These are phyloP conservation scores for Beauveria rudraprayagi DNA, from an alignment of 2,329 filamentous ascomycete species.

Conservation along the genomic window DNA sequence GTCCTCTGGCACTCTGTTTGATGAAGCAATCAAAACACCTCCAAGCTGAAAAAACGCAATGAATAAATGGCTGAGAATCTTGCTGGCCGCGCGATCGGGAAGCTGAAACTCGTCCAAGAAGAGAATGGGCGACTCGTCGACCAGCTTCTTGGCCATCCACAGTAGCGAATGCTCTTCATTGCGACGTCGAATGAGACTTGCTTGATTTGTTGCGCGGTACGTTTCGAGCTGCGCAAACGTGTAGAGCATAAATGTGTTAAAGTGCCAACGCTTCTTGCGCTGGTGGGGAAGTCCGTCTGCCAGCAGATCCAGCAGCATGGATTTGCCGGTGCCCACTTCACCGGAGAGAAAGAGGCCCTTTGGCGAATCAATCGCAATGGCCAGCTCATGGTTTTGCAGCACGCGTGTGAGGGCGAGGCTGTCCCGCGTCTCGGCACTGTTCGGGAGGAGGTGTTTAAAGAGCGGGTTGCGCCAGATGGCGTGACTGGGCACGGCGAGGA, in stretches of 20 bases:
- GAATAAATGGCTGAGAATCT: conserved; percentile 71
- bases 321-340: conserved; percentile 76
- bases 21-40: conserved; percentile 71
- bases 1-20: conserved; percentile 78
- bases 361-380: conserved; percentile 63
- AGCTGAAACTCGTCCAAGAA: conserved; percentile 82
- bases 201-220: conserved; percentile 37
- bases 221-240: conserved; percentile 64
- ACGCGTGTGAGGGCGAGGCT: conserved; percentile 58
- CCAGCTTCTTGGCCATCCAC: conserved; percentile 67
- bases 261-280: conserved; percentile 71
- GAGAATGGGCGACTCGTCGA: conserved; percentile 65
- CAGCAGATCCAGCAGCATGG: conserved; percentile 78
- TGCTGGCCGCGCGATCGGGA: conserved; percentile 68
- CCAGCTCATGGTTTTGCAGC: conserved; percentile 63
- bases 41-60: conserved; percentile 76
- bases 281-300: conserved; percentile 66
- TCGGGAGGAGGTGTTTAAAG: conserved; percentile 51
- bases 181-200: conserved; percentile 13
- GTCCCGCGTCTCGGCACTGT: conserved; percentile 43
- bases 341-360: conserved; percentile 70
- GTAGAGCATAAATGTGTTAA: conserved; percentile 80
- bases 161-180: conserved; percentile 56
- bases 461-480: conserved; percentile 51
- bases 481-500: conserved; percentile 43